Percentiles rank a stretch among this genome's conserved stretches.
Conservation (phyloP, 1,284 basidiomycete genomes). For the Fomitopsis schrenkii region DNA sequence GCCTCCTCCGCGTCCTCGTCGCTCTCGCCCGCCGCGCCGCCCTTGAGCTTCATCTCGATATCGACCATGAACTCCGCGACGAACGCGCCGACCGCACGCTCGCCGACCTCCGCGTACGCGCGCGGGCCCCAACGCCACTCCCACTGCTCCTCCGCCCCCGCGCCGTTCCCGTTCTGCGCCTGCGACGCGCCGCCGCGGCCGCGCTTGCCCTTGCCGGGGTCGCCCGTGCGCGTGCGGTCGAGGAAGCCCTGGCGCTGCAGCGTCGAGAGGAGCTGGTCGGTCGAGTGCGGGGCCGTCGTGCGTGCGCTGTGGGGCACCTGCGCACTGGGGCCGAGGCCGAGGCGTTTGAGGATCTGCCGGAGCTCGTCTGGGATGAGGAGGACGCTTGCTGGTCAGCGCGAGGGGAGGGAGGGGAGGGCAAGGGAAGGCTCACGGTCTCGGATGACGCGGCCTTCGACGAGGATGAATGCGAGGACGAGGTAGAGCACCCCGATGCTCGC, state of each 20-base stretch:
- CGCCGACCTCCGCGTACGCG: slow-evolving; percentile 71
- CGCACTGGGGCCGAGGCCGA: slow-evolving; percentile 46
- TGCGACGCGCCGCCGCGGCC: slow-evolving; percentile 31
- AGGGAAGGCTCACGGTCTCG: slow-evolving; percentile 52
- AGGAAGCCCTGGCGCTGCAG: slow-evolving; percentile 67
- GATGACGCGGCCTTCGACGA: slow-evolving; percentile 64
- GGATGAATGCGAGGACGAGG: slow-evolving; percentile 65
- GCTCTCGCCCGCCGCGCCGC: slow-evolving; percentile 30
- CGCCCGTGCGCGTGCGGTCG: slow-evolving; percentile 51
- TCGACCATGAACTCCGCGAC: slow-evolving; percentile 74
- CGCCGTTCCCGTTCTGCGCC: not conserved
- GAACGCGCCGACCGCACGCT: slow-evolving; percentile 59
- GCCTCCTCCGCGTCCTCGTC: slow-evolving; percentile 40
- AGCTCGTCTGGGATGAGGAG: slow-evolving; percentile 51
- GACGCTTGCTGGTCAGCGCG: slow-evolving; percentile 4
- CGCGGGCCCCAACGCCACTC: slow-evolving; percentile 80
- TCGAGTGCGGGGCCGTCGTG: slow-evolving; percentile 41
- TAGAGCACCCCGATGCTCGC: slow-evolving; percentile 62
- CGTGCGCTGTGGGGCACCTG: slow-evolving; percentile 45
- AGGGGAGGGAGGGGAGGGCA: not conserved
- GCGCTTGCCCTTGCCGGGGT: slow-evolving; percentile 44
- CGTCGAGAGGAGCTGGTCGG: slow-evolving; percentile 54
- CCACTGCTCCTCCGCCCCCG: slow-evolving; percentile 40
- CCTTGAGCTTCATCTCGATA: not conserved
- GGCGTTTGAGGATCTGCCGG: slow-evolving; percentile 53